Percentiles rank a stretch among this genome's conserved stretches.
Evolutionary conservation across 305 asterid species (phyloP).

Genomic region (Solanum chacoense): DNA sequence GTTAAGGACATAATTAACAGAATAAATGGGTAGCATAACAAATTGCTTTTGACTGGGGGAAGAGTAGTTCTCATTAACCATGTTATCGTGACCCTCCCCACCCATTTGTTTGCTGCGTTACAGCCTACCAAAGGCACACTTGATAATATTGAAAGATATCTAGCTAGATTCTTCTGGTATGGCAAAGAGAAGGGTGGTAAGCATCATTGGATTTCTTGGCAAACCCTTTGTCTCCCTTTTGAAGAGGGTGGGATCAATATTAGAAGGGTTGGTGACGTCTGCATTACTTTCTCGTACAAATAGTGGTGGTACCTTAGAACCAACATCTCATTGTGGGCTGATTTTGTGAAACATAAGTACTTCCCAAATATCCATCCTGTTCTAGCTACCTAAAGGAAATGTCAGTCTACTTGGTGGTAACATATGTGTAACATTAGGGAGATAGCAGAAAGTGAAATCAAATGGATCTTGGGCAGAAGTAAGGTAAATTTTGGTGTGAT

Average conservation of each 20-base stretch:
- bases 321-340: not conserved
- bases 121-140: not conserved
- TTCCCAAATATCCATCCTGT: too few species aligned
- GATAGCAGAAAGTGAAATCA: not conserved
- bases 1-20: not conserved
- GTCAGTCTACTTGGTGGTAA: not conserved
- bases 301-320: not conserved
- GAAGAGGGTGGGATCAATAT: not conserved
- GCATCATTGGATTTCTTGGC: not conserved
- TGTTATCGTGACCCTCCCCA: not conserved
- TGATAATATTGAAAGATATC: not conserved
- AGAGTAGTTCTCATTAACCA: not conserved
- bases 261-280: not conserved
- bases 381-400: too few species aligned
- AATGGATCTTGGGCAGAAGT: not conserved
- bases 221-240: not conserved
- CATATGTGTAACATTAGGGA: not conserved
- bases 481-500: not conserved
- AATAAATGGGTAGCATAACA: not conserved
- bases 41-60: not conserved
- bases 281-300: not conserved
- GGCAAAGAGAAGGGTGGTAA: not conserved
- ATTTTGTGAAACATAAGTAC: not conserved
- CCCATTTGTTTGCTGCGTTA: rapidly evolving
- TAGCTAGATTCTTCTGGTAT: not conserved